Percentiles rank a stretch among this genome's conserved stretches.
These are phyloP conservation scores for Epichloe aotearoae DNA, from an alignment of 2,329 filamentous ascomycete species.

Conservation along the genomic window DNA sequence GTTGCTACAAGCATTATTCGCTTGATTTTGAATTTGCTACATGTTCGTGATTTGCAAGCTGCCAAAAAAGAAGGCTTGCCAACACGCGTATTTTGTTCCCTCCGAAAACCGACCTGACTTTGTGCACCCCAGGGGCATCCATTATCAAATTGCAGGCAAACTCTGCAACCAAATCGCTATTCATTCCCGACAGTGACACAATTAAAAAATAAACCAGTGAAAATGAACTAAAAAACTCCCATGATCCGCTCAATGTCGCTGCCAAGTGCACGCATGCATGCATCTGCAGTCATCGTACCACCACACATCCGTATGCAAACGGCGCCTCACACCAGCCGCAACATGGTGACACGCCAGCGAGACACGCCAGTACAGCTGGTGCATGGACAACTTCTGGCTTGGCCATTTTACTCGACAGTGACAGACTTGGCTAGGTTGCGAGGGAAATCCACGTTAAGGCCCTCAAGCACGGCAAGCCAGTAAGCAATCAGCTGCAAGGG, in stretches of 20 bases:
- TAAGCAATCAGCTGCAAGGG: constrained; percentile 96
- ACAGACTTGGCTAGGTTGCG: constrained; percentile 98
- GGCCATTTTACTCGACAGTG: constrained; percentile 74
- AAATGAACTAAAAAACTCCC: constrained; percentile 8
- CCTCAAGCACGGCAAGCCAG: constrained; percentile 94
- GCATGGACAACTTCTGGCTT: background rate
- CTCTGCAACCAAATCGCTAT: constrained; percentile 7
- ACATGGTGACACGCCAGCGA: constrained; percentile 4
- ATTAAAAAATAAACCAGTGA: constrained; percentile 1
- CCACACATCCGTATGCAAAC: background rate
- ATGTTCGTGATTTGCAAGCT: background rate
- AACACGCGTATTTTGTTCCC: background rate
- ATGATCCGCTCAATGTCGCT: constrained; percentile 6
- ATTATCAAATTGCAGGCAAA: constrained; percentile 6
- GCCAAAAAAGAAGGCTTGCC: background rate
- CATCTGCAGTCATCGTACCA: background rate
- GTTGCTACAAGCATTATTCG: background rate
- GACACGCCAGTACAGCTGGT: constrained; percentile 1
- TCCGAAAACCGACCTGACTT: background rate
- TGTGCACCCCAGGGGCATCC: background rate
- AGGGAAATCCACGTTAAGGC: constrained; percentile 95
- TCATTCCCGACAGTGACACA: constrained; percentile 3
- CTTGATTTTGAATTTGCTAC: background rate
- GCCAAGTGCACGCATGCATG: background rate
- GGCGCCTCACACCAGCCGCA: constrained; percentile 2